Base-by-base conservation (phyloP, 768 basidiomycete genomes). In the Vararia minispora region DNA sequence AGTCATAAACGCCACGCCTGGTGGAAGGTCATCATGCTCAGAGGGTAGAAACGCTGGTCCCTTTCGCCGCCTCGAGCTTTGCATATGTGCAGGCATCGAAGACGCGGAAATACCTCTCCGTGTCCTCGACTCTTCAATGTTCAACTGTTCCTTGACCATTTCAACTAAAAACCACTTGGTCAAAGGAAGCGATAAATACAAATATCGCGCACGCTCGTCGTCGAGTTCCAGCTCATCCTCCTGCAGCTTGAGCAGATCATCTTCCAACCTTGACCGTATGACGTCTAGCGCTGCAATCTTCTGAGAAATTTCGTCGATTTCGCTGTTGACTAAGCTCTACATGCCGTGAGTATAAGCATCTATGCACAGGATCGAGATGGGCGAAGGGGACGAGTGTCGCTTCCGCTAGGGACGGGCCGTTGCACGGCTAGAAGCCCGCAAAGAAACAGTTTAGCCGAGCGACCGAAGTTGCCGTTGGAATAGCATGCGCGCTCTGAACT, bases 221-320 rank as follows among this genome's bases (percentile, higher is more conserved):
- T 95, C 89, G n/a, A 99, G 63, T 53, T 97, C 94, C 17, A 99
- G 65, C 45, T 95, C 92, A 49, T 98, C 94, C 55, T 99, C 94
- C 41, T 92, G 86, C 32, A 97, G 56, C 54, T 75, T 84, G 23
- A 98, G 61, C 6, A 99, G 65, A 52, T 88, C 81, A 29, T 77
- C 68, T 52, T 91, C 86, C 18, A 98, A 65, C 46, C 80, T 81
- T 7, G 72, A 67, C 38, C 90, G 69, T 40, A 97, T 86, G 12
- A 62, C 68, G 49, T 92, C 88, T 25, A 98, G 61, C 4, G 80
- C 76, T 35, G 79, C 76, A 34, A 98, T 97, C 67, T 95, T 97
- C 47, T 74, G 69, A 18, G 86, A 80, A 16, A 99, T 85, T 56
- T 97, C 90, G 18, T 68, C 61, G 47, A 98, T 86, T 60, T 99